Evolutionary conservation across 2,329 filamentous ascomycete species (phyloP), one percentile per base, ranked within the genome.

Genomic region (Aspergillus tamarii): DNA sequence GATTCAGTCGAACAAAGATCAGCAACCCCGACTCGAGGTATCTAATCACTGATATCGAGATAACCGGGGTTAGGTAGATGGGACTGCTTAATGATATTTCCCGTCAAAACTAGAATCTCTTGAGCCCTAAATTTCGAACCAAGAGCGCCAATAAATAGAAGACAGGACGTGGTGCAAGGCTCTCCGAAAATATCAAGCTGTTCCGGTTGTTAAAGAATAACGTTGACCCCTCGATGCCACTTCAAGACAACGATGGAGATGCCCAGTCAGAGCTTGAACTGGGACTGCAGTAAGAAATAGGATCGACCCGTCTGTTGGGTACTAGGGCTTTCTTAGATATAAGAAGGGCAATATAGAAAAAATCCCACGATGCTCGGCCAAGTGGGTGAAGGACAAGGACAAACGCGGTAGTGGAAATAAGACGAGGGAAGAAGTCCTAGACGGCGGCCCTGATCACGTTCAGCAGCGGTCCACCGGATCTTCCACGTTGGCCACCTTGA

Each of bases 391-490:
- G 61, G 60, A 61, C 60, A 65, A 62, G 60, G 63, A 65, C 53
- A 53, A 65, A 62, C 60, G 65, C 56, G 67, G 68, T 55, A 69
- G 72, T 75, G 73, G 71, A 70, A 74, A 75, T 73, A 74, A 67
- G 41, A 58, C 54, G 41, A 59, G 63, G 46, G 61, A 63, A 58
- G 59, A 61, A 65, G 58, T 57, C 57, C 64, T 65, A 64, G 62
- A 62, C 57, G 56, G 59, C 50, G 54, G 59, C 53, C 58, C 57
- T 66, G 64, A 64, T 65, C 65, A 64, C 59, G 56, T 61, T 64
- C 64, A 61, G 66, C 54, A 65, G 56, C 56, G 67, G 64, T 68
- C 68, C 68, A 68, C 68, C 58, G 63, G 63, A 68, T 66, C 61
- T 67, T 64, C 64, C 65, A 67, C 48, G 64, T 62, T 55, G 65